These are phyloP conservation scores for Pseudoneurospora amorphoporcata DNA, from an alignment of 495 filamentous ascomycete species.

Conservation along the genomic window DNA sequence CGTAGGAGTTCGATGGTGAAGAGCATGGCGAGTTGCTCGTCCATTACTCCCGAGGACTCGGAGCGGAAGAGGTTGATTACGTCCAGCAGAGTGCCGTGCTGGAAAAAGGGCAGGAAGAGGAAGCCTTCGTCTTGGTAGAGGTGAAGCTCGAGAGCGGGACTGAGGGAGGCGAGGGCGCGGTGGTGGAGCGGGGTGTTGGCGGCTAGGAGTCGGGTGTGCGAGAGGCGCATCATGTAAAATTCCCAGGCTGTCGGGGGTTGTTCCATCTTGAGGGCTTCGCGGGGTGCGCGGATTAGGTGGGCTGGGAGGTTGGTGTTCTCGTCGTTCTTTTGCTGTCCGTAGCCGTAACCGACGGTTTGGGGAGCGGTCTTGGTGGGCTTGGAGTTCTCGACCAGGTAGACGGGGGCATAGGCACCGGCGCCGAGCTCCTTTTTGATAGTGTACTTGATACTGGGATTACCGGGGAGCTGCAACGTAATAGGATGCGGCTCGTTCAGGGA, in stretches of 20 bases:
- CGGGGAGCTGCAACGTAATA: slow-evolving; percentile 56
- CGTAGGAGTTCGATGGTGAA: slow-evolving; percentile 86
- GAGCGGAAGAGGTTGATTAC: slow-evolving; percentile 76
- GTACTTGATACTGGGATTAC: slow-evolving; percentile 46
- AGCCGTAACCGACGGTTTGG: slow-evolving; percentile 8
- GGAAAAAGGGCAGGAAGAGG: slow-evolving; percentile 75
- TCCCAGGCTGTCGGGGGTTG: slow-evolving; percentile 80
- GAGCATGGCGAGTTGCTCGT: slow-evolving; percentile 87
- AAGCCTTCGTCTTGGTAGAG: slow-evolving; percentile 76
- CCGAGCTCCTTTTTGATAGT: slow-evolving; percentile 81
- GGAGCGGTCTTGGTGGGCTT: slow-evolving; percentile 24
- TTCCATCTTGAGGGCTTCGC: slow-evolving; percentile 92
- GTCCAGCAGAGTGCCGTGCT: slow-evolving; percentile 86
- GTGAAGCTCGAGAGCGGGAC: slow-evolving; percentile 78
- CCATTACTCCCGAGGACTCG: slow-evolving; percentile 62
- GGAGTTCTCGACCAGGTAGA: slow-evolving; percentile 76
- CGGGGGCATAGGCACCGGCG: slow-evolving; percentile 85
- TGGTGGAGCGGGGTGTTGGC: slow-evolving; percentile 19
- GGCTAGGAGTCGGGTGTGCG: slow-evolving; percentile 60
- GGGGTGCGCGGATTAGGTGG: slow-evolving; percentile 35
- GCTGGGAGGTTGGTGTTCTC: slow-evolving; percentile 37
- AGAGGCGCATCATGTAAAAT: slow-evolving; percentile 86
- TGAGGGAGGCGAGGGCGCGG: slow-evolving; percentile 63
- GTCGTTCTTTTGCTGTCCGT: slow-evolving; percentile 26
- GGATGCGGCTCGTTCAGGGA: slow-evolving; percentile 37